Base-by-base conservation (phyloP, 1,284 basidiomycete species). In the Papiliotrema terrestris region DNA sequence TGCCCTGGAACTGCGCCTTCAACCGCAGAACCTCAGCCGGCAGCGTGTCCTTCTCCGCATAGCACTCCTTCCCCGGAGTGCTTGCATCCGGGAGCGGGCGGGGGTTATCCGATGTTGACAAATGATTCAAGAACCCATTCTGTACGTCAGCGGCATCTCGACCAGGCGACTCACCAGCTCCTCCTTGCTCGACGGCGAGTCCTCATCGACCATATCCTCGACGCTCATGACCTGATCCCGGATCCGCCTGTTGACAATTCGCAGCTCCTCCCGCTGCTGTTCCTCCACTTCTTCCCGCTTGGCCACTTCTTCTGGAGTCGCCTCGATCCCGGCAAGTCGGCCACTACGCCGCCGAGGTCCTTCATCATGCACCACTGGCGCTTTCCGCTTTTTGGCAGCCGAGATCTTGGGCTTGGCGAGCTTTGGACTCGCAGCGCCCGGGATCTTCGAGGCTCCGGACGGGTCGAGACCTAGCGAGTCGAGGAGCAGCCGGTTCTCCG, bases 401-500 rank as follows among this genome's bases (percentile, higher is more conserved):
- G 52, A 26, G 13, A n/a, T 15, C n/a, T 49, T 39, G 8, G 38
- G 35, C 23, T 49, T 37, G 17, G 55, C 39, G 2, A 57, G 37
- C 37, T 59, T 60, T 15, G 59, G 52, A 4, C 60, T 47, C 42
- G 57, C 61, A 2, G 39, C 46, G 42, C 44, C 52, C 25, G 46
- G 66, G 46, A 69, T 55, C 17, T 61, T 60, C 23, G 66, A 58
- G 2, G 67, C 37, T 11, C 68, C 67, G 44, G 58, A 59, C 3
- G 63, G 60, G 52, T 74, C 72, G 25, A 79, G 61, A 3, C 76
- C 75, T 20, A 79, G 64, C n/a, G 65, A 65, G n/a, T 71, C 67
- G 37, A 79, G 69, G 6, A 79, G 68, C 2, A 60, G 63, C 38
- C 70, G 65, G 60, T 79, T 79, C 55, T 72, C 71, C 2, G 72